Evolutionary conservation across 140 eudicot species (phyloP), one percentile per base, ranked within the genome.

Genomic region (Eryngium alpinum): DNA sequence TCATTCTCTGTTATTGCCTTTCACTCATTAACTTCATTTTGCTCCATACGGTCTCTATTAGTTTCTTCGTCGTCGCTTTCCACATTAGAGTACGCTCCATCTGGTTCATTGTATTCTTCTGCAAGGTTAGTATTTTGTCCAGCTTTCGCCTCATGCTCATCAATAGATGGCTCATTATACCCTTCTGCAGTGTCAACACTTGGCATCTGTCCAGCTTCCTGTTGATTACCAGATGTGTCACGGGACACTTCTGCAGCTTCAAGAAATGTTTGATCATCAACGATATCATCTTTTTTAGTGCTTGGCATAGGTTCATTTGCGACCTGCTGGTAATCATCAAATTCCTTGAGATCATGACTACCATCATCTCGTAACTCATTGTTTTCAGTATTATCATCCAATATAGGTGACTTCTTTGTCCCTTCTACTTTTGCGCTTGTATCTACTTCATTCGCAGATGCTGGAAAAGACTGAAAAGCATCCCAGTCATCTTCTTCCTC

Each of bases 401-500:
- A 75, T 73, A 62, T 17, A 57, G 89, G 78, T 74, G 49, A 71
- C 77, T 83, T 59, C 78, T 79, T 59, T 34, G 77, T 21, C 28
- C 22, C 51, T 72, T 72, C 29, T 66, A 28, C 72, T 53, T 53
- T 43, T 53, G 49, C 27, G 73, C 52, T 38, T 16, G 88, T 56
- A 74, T 51, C 79, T 34, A 56, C 75, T 86, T 89, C 91, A 75
- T 66, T 88, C 69, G 84, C 85, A 49, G 98, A 81, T n/a, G 97
- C 94, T 27, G 99, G 94, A 84, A 96, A 86, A 66, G 99, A 96
- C 82, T 96, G 98, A 81, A 93, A 96, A 75, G 87, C 85, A 79
- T 96, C 99, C 99, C 99, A 96, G 80, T 96, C 99, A 50, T 69
- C 86, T 18, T 77, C 82, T 31, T 73, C 87, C 51, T 81, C 85